These are phyloP conservation scores for Amanita phalloides DNA, from an alignment of 768 basidiomycete genomes.

Conservation along the genomic window DNA sequence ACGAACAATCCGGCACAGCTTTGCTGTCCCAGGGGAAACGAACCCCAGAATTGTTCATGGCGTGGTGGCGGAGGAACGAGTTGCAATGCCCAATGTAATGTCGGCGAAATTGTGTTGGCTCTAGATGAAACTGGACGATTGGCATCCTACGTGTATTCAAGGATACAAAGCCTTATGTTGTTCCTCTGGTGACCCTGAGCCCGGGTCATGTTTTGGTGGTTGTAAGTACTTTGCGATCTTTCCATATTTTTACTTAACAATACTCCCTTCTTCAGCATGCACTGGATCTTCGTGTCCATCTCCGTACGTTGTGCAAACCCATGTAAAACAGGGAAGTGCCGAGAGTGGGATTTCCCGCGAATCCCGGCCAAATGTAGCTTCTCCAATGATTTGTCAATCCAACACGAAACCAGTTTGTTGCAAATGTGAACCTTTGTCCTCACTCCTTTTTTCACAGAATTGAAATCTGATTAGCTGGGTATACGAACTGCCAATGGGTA, in stretches of 20 bases:
- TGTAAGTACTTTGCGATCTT: too few species aligned
- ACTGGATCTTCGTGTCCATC: too few species aligned
- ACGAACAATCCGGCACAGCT: slow-evolving; percentile 9
- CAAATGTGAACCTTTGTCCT: background rate
- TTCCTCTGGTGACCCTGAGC: background rate
- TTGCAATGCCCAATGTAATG: slow-evolving; percentile 12
- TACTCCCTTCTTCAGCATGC: too few species aligned
- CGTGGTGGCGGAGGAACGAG: slow-evolving; percentile 11
- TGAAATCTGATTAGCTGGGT: background rate
- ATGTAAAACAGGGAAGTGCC: slow-evolving; percentile 7
- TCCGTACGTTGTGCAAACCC: slow-evolving; percentile 1
- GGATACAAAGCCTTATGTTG: slow-evolving; percentile 15
- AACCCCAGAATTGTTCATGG: slow-evolving; percentile 13
- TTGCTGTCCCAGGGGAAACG: slow-evolving; percentile 13
- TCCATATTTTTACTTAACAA: too few species aligned
- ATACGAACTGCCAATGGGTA: background rate
- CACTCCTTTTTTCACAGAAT: background rate
- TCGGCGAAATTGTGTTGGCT: slow-evolving; percentile 13
- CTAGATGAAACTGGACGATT: slow-evolving; percentile 10
- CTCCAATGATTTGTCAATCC: slow-evolving; percentile 6
- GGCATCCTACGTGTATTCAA: slow-evolving; percentile 11
- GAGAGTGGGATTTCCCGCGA: slow-evolving; percentile 5
- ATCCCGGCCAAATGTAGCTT: too few species aligned
- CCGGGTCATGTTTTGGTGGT: too few species aligned
- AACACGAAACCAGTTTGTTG: slow-evolving; percentile 11